A percentile compares a stretch with the other conserved stretches of the same genome.
These are phyloP conservation scores for Starmerella potacharoeniae DNA, from an alignment of 805 yeast species.

Conservation along the genomic window DNA sequence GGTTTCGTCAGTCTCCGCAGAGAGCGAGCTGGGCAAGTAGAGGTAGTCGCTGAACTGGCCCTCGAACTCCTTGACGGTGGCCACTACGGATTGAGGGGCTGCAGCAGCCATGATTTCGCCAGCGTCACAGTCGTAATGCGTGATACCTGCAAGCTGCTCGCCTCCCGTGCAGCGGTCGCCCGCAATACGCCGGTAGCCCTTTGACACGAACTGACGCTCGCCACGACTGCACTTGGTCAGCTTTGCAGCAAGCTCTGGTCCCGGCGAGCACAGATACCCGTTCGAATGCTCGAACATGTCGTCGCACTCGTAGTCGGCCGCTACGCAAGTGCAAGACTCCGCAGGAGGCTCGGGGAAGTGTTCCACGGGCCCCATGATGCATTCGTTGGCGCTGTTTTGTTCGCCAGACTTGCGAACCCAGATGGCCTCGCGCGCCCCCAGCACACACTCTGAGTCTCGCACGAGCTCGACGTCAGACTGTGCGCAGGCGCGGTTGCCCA, in stretches of 20 bases:
- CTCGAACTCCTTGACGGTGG: conserved; percentile 32
- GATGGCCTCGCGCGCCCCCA: background rate
- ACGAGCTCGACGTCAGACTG: background rate
- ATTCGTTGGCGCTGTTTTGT: background rate
- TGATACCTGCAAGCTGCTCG: background rate
- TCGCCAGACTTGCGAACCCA: background rate
- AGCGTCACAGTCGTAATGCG: background rate
- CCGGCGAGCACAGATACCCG: background rate
- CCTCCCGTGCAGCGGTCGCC: background rate
- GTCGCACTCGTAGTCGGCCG: conserved; percentile 2
- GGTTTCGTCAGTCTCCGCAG: conserved; percentile 45
- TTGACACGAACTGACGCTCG: conserved; percentile 31
- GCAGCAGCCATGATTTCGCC: background rate
- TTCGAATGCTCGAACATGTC: background rate
- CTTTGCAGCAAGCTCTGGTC: background rate
- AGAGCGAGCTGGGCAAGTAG: conserved; percentile 46
- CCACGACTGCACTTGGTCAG: background rate
- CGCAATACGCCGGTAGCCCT: conserved; percentile 82
- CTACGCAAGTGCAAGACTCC: background rate
- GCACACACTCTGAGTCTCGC: background rate
- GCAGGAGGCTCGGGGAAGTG: background rate
- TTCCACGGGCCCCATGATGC: background rate
- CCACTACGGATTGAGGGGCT: background rate
- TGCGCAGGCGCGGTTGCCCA: background rate
- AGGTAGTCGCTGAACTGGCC: conserved; percentile 46